Base-by-base conservation (phyloP, 2,329 filamentous ascomycete species). In the Cordyceps militaris region DNA sequence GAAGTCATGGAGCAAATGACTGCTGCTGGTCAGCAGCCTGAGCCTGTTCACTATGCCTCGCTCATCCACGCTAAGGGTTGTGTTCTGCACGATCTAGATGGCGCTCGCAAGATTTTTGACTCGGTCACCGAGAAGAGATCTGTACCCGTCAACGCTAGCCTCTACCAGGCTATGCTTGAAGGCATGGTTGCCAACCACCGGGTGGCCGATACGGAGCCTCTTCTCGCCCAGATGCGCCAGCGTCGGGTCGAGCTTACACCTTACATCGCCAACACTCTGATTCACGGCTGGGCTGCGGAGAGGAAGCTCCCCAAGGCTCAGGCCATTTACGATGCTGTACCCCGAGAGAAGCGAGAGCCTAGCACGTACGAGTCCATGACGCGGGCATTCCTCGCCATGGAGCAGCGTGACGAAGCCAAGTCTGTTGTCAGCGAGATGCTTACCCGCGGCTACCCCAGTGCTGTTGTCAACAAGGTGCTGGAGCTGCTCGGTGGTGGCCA, bases 321-420 rank as follows among this genome's bases (percentile, higher is more conserved):
- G 67, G 76, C 81, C 24, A 85, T 97, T 61, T 99, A 96, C 69
- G 81, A 88, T 59, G 79, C 82, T n/a, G 86, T 99, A 3, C 83
- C 86, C 9, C 81, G 84, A 28, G 82, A 85, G 56, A 91, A 87
- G 75, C 86, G 94, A 58, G 94, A 99, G 76, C 94, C 94, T 3
- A 97, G 91, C 77, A 99, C 94, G 4, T 99, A 99, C 71, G 94
- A 99, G 75, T 92, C 93, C 42, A 99, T 99, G 94, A 96, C 92
- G 5, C 83, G 94, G 47, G 94, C 94, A 1, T 97, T 87, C 74
- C 83, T 99, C 56, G 85, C 91, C 11, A 87, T 88, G 3, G 90
- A 95, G 69, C 85, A 95, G 69, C 86, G 89, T 34, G 81, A 85
- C 50, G 80, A 82, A 59, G 94, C 94, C 40, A 85, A 91, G 74